Base-by-base conservation (phyloP, 2,329 filamentous ascomycete genomes). In the Seiridium unicorne region DNA sequence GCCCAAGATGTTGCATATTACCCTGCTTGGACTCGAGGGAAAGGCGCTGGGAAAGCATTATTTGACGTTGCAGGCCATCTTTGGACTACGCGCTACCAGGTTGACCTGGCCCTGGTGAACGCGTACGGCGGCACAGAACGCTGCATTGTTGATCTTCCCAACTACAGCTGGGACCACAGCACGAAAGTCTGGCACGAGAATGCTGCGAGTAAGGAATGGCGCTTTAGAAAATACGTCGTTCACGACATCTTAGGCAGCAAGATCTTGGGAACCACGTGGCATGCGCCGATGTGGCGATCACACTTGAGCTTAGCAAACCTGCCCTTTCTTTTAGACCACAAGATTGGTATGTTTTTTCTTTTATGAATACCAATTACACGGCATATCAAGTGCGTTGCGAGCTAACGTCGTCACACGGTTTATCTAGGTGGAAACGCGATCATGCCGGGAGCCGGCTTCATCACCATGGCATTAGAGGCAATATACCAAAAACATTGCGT, bases 321-420 rank as follows among this genome's bases (percentile, higher is more conserved):
- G 0, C 72, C 82, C 18, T 81, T 80, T 61, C 72, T 80, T 2
- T 66, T 72, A 9, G 78, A 81, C 62, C 81, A 82, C 68, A 63
- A 65, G 31, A 75, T 81, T 69, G 77, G 18, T 26, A 26, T 26
- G 18, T 26, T 26, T 26, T 2, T 26, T 26, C 18, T 26, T 26
- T 26, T 26, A 26, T 26, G 18, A 26, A 26, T 26, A 26, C 18
- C 18, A 1, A 26, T 26, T 26, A 26, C 18, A 26, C 18, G 18
- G 18, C 18, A 26, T 26, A 26, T 26, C 18, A 26, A 26, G 18
- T 26, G 18, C 18, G 18, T 26, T 26, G 18, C 18, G 18, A 26
- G 18, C 18, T 26, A 26, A 26, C 18, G 18, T 26, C 18, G 18
- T 26, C 18, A 26, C 18, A 26, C 18, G 18, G 18, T 26, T 26